Percentiles rank a stretch among this genome's conserved stretches.
These are phyloP conservation scores for Mycena rebaudengoi DNA, from an alignment of 768 basidiomycete genomes.

Conservation along the genomic window DNA sequence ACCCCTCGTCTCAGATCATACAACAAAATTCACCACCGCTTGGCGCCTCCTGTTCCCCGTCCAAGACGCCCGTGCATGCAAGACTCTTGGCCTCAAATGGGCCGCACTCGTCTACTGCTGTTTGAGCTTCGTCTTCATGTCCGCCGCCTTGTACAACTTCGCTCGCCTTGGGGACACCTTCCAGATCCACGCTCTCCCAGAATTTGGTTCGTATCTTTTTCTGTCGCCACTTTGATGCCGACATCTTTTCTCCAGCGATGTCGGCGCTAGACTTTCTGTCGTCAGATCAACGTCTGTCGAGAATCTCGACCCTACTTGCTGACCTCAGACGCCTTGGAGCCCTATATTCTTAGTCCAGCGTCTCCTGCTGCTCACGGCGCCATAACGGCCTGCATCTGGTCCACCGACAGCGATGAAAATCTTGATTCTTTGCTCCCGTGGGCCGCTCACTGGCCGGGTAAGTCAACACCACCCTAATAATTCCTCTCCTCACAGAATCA, in stretches of 20 bases:
- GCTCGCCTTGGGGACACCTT: background rate
- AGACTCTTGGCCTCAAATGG: conserved; percentile 42
- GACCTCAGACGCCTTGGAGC: conserved; percentile 40
- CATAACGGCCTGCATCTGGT: conserved; percentile 63
- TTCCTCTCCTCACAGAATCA: conserved; percentile 52
- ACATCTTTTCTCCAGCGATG: background rate
- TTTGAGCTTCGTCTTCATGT: conserved; percentile 49
- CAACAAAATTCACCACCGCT: conserved; percentile 16
- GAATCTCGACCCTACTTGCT: conserved; percentile 42
- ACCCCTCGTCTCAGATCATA: conserved; percentile 13
- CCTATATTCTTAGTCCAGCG: conserved; percentile 42
- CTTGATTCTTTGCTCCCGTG: conserved; percentile 46
- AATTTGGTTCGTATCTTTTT: background rate
- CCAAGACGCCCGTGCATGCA: conserved; percentile 33
- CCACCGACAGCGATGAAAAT: conserved; percentile 38
- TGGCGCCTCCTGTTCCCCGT: conserved; percentile 23
- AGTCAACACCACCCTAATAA: background rate
- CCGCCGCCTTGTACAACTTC: conserved; percentile 39
- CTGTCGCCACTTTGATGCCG: background rate
- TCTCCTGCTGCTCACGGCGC: conserved; percentile 16
- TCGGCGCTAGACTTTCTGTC: conserved; percentile 40
- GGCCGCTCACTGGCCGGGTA: conserved; percentile 55
- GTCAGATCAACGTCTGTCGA: conserved; percentile 42
- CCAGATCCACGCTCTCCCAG: background rate
- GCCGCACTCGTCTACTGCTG: conserved; percentile 49